phyloP scores from a whole-genome alignment of 176 grass and related monocot genomes.

The Calamus simplicifolius region DNA sequence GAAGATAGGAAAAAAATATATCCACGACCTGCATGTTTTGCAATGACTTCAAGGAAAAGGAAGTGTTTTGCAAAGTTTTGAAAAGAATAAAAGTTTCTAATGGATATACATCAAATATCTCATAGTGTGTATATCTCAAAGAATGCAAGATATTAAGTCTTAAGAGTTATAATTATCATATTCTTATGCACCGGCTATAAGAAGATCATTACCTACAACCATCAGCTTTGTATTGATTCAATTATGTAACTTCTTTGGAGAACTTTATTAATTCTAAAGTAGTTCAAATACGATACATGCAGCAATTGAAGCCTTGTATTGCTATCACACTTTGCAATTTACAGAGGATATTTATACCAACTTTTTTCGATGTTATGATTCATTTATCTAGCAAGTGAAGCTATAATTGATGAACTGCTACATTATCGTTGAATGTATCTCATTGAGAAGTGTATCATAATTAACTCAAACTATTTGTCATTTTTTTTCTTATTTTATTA shows the following conservation, averaged over 20 bases:
- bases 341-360: not conserved
- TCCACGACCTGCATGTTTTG: no score
- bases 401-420: no score
- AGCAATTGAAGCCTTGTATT: not conserved
- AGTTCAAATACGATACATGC: not conserved
- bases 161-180: no score
- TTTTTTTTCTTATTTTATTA: not conserved
- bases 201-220: no score
- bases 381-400: not conserved
- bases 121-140: no score
- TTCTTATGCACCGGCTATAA: no score
- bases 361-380: not conserved
- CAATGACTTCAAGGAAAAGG: no score
- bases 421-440: not conserved
- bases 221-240: not conserved
- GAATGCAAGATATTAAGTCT: no score
- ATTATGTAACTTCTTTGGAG: not conserved
- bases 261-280: not conserved
- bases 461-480: not conserved
- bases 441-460: not conserved
- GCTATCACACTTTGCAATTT: not conserved
- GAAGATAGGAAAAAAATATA: no score
- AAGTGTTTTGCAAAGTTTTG: no score
- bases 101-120: no score
- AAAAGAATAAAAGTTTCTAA: no score